Base-by-base conservation (phyloP, 2,329 filamentous ascomycete species). In the Aspergillus sp. region DNA sequence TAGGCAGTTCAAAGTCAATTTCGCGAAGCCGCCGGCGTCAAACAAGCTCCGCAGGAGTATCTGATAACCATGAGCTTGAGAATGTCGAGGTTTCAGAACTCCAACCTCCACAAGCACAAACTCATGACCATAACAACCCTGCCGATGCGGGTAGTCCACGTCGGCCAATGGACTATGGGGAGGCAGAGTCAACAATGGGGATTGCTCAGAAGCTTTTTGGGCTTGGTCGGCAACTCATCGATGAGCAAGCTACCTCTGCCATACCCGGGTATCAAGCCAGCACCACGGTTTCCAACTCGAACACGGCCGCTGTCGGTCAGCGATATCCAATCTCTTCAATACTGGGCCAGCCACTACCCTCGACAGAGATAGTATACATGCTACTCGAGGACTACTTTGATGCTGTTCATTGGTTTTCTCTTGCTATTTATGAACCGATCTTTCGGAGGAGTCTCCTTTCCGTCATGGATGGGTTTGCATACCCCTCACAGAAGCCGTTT, bases 381-480 rank as follows among this genome's bases (percentile, higher is more conserved):
- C 67, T 80, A 2, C 52, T 81, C 9, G 77, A 80, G 58, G 72
- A 77, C 19, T 81, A 81, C 53, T 78, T 80, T 55, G 70, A 75
- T 53, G 66, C 76, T 2, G 74, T 81, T 17, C 78, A 81, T 65
- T 82, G 79, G 79, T 81, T 82, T 57, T 80, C 78, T 17, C 69
- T 81, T 4, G 77, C 78, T 1, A 69, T 82, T 19, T 77, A 77
- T 57, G 78, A 80, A 55, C 78, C 78, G 1, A 77, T 70, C 28
- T 79, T 81, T 51, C 75, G 79, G 23, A 65, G 65, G 11, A 65
- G 67, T 4, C 73, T 77, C 28, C 61, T 68, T 9, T 72, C 73
- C 7, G 68, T 79, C 2, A 60, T 67, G 1, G 76, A 77, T 60
- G 75, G 76, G 2, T 67, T 62, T 43, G 77, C 78, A 0, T 67